Base-by-base conservation (phyloP, 2,329 filamentous ascomycete genomes). In the Thermomyces lanuginosus region DNA sequence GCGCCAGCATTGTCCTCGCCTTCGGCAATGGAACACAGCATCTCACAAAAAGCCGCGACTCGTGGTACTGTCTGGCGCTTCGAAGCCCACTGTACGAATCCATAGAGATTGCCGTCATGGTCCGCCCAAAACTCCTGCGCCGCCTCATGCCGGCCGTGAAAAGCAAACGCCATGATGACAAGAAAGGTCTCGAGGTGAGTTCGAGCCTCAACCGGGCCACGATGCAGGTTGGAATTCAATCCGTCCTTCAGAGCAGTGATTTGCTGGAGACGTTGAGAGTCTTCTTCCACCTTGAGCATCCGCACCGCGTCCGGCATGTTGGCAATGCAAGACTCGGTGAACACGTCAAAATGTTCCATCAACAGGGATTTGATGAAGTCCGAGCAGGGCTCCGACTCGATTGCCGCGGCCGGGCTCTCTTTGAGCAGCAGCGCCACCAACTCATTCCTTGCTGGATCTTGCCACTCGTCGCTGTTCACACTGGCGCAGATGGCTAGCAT, bases 81-180 rank as follows among this genome's bases (percentile, higher is more conserved):
- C 3, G 89, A 92, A n/a, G 84, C 80, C 89, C 89, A 98, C 37
- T 92, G 80, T 48, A 98, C 66, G 47, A 98, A 98, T 0, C 89
- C 89, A 36, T 84, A 80, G 16, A 98, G 61, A 40, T 93, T 92
- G 45, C 83, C 83, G 42, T 98, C 89, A 2, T 78, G 73, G 45
- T 93, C 84, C 16, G 69, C 69, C 89, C 89, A 98, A 40, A 95
- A 95, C 23, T 75, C 77, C 43, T 80, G 72, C 6, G 84, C 81
- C 14, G 82, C 77, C 27, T 92, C 81, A 9, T 78, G 70, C 18
- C 83, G 76, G 16, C 76, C 72, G 43, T 95, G 81, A 44, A 86
- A 98, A 4, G 83, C 71, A 45, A 89, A 92, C 3, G 89, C 78
- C 33, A 95, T 86, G 35, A 95, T 75, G 36, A 95, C 67, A 29